phyloP scores from a whole-genome alignment of 2,329 filamentous ascomycete species.

The Rhynchosporium graminicola region DNA sequence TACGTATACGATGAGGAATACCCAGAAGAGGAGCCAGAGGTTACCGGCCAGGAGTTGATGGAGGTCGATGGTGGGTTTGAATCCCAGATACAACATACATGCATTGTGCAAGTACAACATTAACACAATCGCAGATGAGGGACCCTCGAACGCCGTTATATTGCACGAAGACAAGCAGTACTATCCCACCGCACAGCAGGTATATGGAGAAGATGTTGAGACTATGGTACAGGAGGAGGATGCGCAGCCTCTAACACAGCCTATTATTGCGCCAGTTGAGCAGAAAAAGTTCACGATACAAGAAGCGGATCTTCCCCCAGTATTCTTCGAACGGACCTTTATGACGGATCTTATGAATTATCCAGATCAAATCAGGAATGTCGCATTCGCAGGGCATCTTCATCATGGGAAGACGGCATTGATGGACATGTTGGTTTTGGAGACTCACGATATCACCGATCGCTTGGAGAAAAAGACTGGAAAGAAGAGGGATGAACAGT shows the following conservation, averaged over 20 bases:
- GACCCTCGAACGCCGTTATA: slow-evolving; percentile 93
- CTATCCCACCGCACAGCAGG: slow-evolving; percentile 95
- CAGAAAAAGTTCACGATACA: slow-evolving; percentile 96
- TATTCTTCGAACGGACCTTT: slow-evolving; percentile 85
- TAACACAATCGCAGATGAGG: slow-evolving; percentile 59
- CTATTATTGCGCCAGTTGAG: slow-evolving; percentile 90
- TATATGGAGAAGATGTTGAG: slow-evolving; percentile 93
- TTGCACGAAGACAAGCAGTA: slow-evolving; percentile 99
- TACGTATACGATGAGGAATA: slow-evolving; percentile 81
- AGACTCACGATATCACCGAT: slow-evolving; percentile 86
- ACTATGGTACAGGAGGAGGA: slow-evolving; percentile 97
- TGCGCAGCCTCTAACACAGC: slow-evolving; percentile 86
- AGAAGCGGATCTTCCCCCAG: slow-evolving; percentile 85
- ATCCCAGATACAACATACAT: neutral
- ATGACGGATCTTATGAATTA: slow-evolving; percentile 97
- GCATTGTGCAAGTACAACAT: slow-evolving; percentile 20
- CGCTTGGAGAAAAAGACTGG: slow-evolving; percentile 79
- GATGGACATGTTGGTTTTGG: slow-evolving; percentile 95
- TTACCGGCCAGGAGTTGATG: slow-evolving; percentile 82
- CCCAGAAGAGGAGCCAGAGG: slow-evolving; percentile 61
- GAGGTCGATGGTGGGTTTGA: slow-evolving; percentile 72
- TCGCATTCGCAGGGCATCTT: slow-evolving; percentile 87
- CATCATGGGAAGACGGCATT: slow-evolving; percentile 98
- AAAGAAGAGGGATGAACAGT: slow-evolving; percentile 80
- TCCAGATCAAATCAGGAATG: slow-evolving; percentile 89